phyloP scores from a whole-genome alignment of 2,329 filamentous ascomycete genomes.

The Fusarium neocosmosporiellum region DNA sequence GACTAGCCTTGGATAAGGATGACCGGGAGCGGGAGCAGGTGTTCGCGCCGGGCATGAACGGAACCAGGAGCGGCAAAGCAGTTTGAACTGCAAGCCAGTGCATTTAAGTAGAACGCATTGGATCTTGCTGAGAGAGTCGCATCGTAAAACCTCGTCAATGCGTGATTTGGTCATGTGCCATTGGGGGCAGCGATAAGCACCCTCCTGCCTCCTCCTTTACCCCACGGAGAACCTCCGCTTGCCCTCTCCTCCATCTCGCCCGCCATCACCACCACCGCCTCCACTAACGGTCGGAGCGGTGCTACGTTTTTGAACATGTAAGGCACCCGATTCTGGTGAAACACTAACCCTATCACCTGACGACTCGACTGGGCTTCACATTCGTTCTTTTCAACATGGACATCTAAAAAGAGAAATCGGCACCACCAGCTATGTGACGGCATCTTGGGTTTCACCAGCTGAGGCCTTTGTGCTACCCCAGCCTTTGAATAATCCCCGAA shows the following conservation, averaged over 20 bases:
- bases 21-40: conserved; percentile 6
- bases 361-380: conserved; percentile 19
- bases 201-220: not conserved
- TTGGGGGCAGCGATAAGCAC: conserved; percentile 11
- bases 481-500: conserved; percentile 35
- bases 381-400: conserved; percentile 16
- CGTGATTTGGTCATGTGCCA: conserved; percentile 30
- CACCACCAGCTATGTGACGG: conserved; percentile 11
- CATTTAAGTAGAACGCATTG: not conserved
- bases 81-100: conserved; percentile 1
- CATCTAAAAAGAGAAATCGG: conserved; percentile 19
- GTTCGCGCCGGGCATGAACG: conserved; percentile 23
- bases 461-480: conserved; percentile 24
- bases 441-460: conserved; percentile 27
- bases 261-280: conserved; percentile 13
- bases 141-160: conserved; percentile 2
- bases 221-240: conserved; percentile 3
- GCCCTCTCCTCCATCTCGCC: not conserved
- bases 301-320: conserved; percentile 22
- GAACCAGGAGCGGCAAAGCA: conserved; percentile 11
- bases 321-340: conserved; percentile 37
- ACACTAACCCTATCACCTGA: conserved; percentile 25
- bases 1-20: conserved; percentile 14
- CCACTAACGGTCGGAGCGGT: not conserved
- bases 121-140: not conserved